These are phyloP conservation scores for Penicillium cataractarum DNA, from an alignment of 495 filamentous ascomycete species.

Conservation along the genomic window DNA sequence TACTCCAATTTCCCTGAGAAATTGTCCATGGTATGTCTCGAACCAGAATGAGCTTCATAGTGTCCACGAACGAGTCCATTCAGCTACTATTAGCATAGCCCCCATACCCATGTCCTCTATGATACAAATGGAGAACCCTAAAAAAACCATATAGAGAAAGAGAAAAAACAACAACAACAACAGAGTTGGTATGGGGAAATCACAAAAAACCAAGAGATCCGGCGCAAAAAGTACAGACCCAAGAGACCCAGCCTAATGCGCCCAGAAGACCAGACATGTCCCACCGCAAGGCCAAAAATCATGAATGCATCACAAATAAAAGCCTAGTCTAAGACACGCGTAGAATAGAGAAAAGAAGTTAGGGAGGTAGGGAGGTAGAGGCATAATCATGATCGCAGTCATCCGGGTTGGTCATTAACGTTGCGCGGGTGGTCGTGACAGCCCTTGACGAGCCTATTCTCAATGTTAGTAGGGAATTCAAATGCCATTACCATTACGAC, in stretches of 20 bases:
- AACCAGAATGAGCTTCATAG: not conserved
- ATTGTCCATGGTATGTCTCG: too few species aligned
- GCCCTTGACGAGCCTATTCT: slow-evolving; percentile 47
- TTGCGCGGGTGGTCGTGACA: slow-evolving; percentile 44
- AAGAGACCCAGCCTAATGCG: slow-evolving; percentile 19
- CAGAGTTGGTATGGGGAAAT: slow-evolving; percentile 25
- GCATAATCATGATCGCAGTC: slow-evolving; percentile 30
- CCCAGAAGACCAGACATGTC: slow-evolving; percentile 27
- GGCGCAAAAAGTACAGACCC: slow-evolving; percentile 21
- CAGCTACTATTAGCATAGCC: not conserved
- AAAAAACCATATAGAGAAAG: not conserved
- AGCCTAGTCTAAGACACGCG: slow-evolving; percentile 22
- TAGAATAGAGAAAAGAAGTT: slow-evolving; percentile 19
- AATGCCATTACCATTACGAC: not conserved
- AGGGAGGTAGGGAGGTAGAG: slow-evolving; percentile 17
- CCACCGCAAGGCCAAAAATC: slow-evolving; percentile 15
- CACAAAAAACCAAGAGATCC: slow-evolving; percentile 23
- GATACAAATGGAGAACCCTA: not conserved
- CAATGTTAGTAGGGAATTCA: slow-evolving; percentile 6
- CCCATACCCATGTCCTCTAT: not conserved
- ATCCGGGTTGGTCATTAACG: slow-evolving; percentile 39
- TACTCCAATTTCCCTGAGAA: too few species aligned
- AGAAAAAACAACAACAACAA: not conserved
- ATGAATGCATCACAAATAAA: slow-evolving; percentile 19
- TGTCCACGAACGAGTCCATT: not conserved